These are phyloP conservation scores for Thinopyrum elongatum DNA, from an alignment of 176 grass and related monocot species.

Conservation along the genomic window DNA sequence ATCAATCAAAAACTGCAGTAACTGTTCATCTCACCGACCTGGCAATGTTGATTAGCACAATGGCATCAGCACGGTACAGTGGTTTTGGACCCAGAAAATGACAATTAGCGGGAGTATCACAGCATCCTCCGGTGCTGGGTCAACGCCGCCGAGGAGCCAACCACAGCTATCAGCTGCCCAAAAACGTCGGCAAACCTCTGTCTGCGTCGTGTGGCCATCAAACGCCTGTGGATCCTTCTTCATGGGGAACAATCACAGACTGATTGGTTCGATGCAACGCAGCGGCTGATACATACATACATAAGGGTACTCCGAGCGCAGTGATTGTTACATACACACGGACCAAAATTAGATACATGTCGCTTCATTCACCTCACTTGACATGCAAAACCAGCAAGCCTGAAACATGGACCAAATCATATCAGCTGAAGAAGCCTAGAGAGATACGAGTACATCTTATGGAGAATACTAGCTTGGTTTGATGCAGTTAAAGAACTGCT, in stretches of 20 bases:
- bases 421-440: not conserved
- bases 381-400: conserved; percentile 43
- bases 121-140: not conserved
- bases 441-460: not conserved
- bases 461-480: not conserved
- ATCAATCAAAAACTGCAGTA: not conserved
- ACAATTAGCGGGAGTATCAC: not conserved
- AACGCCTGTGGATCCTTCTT: conserved; percentile 5
- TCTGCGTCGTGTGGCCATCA: not conserved
- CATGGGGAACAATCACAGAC: conserved; percentile 1
- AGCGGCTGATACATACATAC: not conserved
- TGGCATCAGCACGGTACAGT: not conserved
- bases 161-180: conserved; percentile 19
- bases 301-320: not conserved
- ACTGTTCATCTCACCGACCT: not conserved
- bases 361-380: conserved; percentile 36
- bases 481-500: not conserved
- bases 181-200: not conserved
- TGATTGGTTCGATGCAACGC: not conserved
- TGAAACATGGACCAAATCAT: conserved; percentile 25
- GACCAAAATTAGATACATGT: not conserved
- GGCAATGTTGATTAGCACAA: not conserved
- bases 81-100: not conserved
- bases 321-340: not conserved
- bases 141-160: not conserved